Evolutionary conservation across 2,329 filamentous ascomycete species (phyloP).

Genomic region (Fusarium pseudocircinatum): DNA sequence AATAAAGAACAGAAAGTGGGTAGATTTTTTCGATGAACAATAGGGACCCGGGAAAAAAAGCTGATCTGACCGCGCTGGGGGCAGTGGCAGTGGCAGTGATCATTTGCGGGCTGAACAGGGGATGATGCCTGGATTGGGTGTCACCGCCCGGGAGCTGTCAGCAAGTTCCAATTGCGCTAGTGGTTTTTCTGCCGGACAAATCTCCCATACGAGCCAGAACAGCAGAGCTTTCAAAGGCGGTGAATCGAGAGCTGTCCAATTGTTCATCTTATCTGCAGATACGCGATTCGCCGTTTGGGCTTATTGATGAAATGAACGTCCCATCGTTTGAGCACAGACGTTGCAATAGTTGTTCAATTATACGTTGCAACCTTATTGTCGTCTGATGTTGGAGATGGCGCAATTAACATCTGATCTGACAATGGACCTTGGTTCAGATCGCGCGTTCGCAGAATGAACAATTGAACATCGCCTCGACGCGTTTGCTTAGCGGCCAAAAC

Average conservation of each 20-base stretch:
- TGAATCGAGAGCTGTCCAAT: conserved; percentile 9
- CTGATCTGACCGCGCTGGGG: conserved; percentile 35
- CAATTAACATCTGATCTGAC: background rate
- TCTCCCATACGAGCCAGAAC: background rate
- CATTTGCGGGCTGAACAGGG: conserved; percentile 32
- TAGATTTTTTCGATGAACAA: conserved; percentile 15
- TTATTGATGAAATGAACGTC: background rate
- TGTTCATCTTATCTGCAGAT: conserved; percentile 9
- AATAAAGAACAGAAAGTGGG: background rate
- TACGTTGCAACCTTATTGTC: background rate
- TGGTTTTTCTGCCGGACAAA: conserved; percentile 2
- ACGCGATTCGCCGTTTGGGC: conserved; percentile 1
- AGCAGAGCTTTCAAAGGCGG: conserved; percentile 9
- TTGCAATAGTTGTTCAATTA: background rate
- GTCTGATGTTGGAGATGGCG: background rate
- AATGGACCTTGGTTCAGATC: background rate
- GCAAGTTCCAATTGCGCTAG: background rate
- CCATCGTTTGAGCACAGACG: conserved; percentile 10
- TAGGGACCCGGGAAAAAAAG: background rate
- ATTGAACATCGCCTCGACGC: background rate
- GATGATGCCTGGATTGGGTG: conserved; percentile 2
- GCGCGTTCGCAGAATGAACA: background rate
- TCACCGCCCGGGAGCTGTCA: conserved; percentile 29
- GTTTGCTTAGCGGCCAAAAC: background rate
- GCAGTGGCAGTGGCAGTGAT: conserved; percentile 28